A percentile compares a stretch with the other conserved stretches of the same genome.
Conservation (phyloP, 148 eudicot genomes). For the Camellia japonica region DNA sequence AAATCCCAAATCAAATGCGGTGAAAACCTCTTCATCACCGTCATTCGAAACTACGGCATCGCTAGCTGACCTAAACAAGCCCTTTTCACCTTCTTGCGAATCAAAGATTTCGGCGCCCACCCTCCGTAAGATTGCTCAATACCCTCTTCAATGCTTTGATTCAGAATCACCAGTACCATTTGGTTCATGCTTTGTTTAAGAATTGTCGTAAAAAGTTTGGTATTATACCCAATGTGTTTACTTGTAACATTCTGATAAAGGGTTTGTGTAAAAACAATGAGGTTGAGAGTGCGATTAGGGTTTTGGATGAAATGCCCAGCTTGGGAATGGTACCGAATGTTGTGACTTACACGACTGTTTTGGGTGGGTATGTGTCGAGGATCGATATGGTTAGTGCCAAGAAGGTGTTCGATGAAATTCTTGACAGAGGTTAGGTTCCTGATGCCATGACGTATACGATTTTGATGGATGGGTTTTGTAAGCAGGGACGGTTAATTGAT, state of each 20-base stretch:
- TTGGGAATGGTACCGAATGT: conserved; percentile 80
- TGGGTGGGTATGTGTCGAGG: conserved; percentile 57
- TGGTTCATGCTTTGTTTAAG: conserved; percentile 60
- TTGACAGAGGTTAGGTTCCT: conserved; percentile 75
- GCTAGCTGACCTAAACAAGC: conserved; percentile 63
- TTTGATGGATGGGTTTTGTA: conserved; percentile 82
- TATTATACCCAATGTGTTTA: conserved; percentile 66
- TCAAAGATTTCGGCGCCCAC: conserved; percentile 49
- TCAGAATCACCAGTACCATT: conserved; percentile 55
- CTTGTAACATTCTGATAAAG: conserved; percentile 67
- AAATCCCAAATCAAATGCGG: conserved; percentile 46
- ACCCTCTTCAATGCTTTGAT: conserved; percentile 65
- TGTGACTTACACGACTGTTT: conserved; percentile 67
- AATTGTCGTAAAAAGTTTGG: conserved; percentile 41
- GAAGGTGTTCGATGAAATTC: conserved; percentile 62
- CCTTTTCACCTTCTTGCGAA: conserved; percentile 42
- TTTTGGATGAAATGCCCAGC: conserved; percentile 73
- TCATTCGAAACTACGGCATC: conserved; percentile 67
- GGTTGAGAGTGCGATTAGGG: conserved; percentile 50
- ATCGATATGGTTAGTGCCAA: conserved; percentile 64
- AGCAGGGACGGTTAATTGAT: conserved; percentile 55
- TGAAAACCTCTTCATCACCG: conserved; percentile 52
- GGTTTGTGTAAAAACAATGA: conserved; percentile 69
- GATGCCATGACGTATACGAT: conserved; percentile 79
- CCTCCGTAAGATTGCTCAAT: conserved; percentile 67